Percentiles rank a stretch among this genome's conserved stretches.
Evolutionary conservation across 164 flowering plant species (phyloP).

Genomic region (Tinospora cordifolia): DNA sequence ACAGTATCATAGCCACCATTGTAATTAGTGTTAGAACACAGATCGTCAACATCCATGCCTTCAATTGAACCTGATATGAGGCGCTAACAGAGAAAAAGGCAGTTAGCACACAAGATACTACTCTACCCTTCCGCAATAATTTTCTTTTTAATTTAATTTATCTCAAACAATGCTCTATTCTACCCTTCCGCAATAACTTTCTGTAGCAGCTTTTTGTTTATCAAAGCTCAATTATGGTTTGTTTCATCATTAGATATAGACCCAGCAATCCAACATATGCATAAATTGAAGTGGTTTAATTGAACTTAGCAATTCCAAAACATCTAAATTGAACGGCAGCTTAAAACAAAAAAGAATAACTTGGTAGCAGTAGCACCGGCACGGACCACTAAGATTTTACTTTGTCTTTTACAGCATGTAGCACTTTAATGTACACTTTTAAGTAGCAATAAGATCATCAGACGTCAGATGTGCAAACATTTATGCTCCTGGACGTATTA

Average conservation of each 20-base stretch:
- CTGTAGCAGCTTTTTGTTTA: no score
- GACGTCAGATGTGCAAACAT: neutral
- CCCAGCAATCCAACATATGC: no score
- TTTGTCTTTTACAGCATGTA: neutral
- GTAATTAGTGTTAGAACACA: slow-evolving; percentile 61
- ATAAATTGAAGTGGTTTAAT: no score
- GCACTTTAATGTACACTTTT: neutral
- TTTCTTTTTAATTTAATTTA: no score
- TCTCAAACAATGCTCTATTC: no score
- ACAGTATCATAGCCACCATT: slow-evolving; percentile 84
- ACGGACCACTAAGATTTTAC: neutral
- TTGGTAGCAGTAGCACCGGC: neutral
- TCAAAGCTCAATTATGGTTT: no score
- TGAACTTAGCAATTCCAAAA: no score
- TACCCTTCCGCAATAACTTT: no score
- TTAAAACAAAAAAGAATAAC: neutral
- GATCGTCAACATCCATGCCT: slow-evolving; percentile 77
- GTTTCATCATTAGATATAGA: no score
- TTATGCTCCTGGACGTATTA: neutral
- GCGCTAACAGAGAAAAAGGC: slow-evolving; percentile 40
- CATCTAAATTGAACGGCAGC: no score
- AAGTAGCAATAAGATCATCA: neutral
- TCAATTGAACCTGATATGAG: slow-evolving; percentile 92
- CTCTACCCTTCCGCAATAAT: no score
- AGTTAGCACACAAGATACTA: neutral